phyloP scores from a whole-genome alignment of 2,329 filamentous ascomycete species.

The Byssothecium circinans region DNA sequence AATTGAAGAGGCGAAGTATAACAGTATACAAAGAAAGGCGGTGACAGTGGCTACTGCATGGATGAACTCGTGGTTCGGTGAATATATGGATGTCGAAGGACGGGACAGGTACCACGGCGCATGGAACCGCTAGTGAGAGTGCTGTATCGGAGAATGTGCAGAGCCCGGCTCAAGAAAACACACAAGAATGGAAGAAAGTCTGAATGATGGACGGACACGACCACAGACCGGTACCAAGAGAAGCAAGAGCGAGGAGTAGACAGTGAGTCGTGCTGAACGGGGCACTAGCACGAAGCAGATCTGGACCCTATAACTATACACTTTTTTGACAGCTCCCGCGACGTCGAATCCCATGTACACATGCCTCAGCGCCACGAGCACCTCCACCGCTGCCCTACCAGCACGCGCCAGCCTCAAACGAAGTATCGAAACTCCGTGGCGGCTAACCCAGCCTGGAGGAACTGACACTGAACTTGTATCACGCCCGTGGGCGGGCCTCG shows the following conservation, averaged over 20 bases:
- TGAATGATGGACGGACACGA: constrained; percentile 20
- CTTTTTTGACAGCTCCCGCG: constrained; percentile 26
- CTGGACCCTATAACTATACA: constrained; percentile 37
- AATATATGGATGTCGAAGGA: constrained; percentile 11
- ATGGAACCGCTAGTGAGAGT: constrained; percentile 16
- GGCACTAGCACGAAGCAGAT: constrained; percentile 26
- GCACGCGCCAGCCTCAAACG: constrained; percentile 41
- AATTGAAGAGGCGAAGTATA: constrained; percentile 7
- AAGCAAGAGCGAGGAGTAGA: constrained; percentile 16
- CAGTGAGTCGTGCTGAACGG: constrained; percentile 24
- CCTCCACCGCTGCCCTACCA: constrained; percentile 17
- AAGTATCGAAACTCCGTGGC: constrained; percentile 32
- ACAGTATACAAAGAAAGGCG: constrained; percentile 15
- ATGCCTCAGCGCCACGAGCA: constrained; percentile 30
- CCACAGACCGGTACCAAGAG: constrained; percentile 18
- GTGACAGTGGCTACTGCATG: constrained; percentile 36
- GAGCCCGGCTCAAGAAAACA: constrained; percentile 34
- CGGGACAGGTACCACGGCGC: constrained; percentile 11
- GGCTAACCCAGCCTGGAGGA: constrained; percentile 30
- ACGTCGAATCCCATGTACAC: constrained; percentile 21
- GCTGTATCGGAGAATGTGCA: constrained; percentile 23
- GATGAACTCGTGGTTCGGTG: constrained; percentile 11
- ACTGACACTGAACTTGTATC: constrained; percentile 37
- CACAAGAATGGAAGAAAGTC: constrained; percentile 13
- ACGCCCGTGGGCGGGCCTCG: constrained; percentile 33